These are phyloP conservation scores for Ichthyophthirius multifiliis DNA, from an alignment of 169 alveolate species.

Conservation along the genomic window DNA sequence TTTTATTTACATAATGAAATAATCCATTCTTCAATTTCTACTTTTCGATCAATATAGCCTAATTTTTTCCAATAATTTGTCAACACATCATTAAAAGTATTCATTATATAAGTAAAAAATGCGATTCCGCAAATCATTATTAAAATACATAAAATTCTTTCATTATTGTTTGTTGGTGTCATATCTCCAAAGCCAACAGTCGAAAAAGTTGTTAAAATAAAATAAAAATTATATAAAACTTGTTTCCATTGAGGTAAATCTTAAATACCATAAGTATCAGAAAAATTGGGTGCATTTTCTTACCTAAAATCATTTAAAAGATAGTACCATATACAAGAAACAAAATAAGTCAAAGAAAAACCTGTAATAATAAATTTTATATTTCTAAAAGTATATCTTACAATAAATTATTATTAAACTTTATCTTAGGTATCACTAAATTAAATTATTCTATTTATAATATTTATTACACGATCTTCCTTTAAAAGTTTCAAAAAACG, in stretches of 20 bases:
- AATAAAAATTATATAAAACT: conserved; percentile 22
- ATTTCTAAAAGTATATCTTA: not conserved
- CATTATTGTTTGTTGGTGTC: conserved; percentile 38
- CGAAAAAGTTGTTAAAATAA: conserved; percentile 43
- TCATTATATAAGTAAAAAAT: conserved; percentile 77
- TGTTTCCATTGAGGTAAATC: not conserved
- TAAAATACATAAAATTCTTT: conserved; percentile 58
- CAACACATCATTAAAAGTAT: conserved; percentile 34
- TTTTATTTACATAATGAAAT: not conserved
- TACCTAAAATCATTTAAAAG: conserved; percentile 24
- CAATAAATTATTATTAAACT: not conserved
- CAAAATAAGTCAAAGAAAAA: conserved; percentile 38
- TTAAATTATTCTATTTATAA: not conserved
- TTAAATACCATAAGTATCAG: not conserved
- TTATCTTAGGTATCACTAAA: not conserved
- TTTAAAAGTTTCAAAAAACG: conserved; percentile 32
- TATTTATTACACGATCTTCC: not conserved
- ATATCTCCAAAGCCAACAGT: conserved; percentile 60
- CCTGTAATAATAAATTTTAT: not conserved
- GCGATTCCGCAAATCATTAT: conserved; percentile 74
- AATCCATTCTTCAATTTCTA: conserved; percentile 9
- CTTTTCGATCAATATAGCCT: not conserved
- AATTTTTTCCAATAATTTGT: not conserved
- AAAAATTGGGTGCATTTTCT: not conserved
- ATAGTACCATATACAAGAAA: conserved; percentile 55